Base-by-base conservation (phyloP, 441 rosid genomes). In the Adansonia gregorii region DNA sequence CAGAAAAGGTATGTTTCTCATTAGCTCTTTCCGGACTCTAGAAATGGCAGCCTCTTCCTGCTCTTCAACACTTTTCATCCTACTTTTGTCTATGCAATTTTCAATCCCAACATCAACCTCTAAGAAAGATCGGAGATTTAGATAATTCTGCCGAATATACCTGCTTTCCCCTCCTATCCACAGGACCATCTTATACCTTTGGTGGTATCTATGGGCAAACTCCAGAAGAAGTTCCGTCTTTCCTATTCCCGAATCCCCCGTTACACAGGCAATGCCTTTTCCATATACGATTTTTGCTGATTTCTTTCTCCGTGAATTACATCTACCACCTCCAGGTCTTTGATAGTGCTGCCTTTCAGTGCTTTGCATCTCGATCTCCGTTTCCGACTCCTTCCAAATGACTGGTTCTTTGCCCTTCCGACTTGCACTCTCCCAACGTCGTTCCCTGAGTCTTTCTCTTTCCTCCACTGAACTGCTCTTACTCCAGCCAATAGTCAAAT, bases 111-210 rank as follows among this genome's bases (percentile, higher is more conserved):
- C 91, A 27, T 96, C 95, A 11, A 94, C 93, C 71, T 94, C 99
- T 64, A 96, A 82, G 82, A 83, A 86, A 15, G 95, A 87, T 85
- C 91, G 83, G 10, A 96, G 93, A 78, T 96, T 94, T 52, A 96
- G 80, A 86, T 91, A 94, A 83, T 94, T 96, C 80, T 96, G 97
- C 81, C 94, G 82, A 11, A 96, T 84, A 76, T 92, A 90, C 78
- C 94, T 87, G 87, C 92, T 91, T 82, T 91, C 97, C 11, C 99
- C 99, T 6, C 97, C 95, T 61, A 96, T 83, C 99, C 99, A 95
- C 43, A 95, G 82, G 75, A 95, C 88, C 97, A 91, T 91, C 86
- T 95, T 95, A 84, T 95, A 95, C 81, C 93, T 89, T 80, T 90
- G 97, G 81, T 92, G 95, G 82, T 91, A 86, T 85, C 90, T 67